Evolutionary conservation across 495 filamentous ascomycete species (phyloP), one percentile per base, ranked within the genome.

Genomic region (Xylaria grammica): DNA sequence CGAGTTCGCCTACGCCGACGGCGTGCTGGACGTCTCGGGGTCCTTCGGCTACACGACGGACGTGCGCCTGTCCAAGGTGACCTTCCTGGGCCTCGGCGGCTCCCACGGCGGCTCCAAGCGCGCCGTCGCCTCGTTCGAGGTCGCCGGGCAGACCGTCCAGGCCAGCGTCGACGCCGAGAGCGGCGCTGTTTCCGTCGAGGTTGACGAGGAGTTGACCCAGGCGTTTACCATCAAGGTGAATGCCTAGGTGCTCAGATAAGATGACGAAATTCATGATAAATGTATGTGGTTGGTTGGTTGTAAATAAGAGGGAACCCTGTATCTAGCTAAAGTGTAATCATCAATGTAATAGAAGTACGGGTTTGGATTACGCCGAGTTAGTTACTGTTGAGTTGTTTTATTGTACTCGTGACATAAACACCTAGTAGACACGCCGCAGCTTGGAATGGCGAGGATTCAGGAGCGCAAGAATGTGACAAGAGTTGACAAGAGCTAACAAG

Each of bases 11-110:
- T 91, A 86, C 65, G 69, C 72, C 17, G 58, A 78, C 15, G 84
- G 83, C 24, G 72, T 75, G 30, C 75, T 91, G 20, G 75, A 52
- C 0, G 76, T 86, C 57, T 75, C 75, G 42, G 87, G 88, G 75
- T 75, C 74, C 4, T 90, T 86, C 63, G 83, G 79, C 0, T 87
- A 79, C 61, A 65, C 77, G 19, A 72, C 69, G 0, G 70, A 75
- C 22, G 76, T 89, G 24, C 77, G 76, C 61, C 76, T 94, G 32
- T 80, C 80, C 40, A 81, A 81, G 67, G 73, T 91, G 20, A 87
- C 82, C 2, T 67, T 91, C 50, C 70, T 90, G 40, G 84, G 86
- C 0, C 69, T 74, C 6, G 73, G 64, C 1, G 32, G 32, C 7
- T 29, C 15, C 8, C 20, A 56, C 53, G 22, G 4, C 11, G 8